phyloP scores from a whole-genome alignment of 208 protist species.

The Acanthamoeba culbertsoni region DNA sequence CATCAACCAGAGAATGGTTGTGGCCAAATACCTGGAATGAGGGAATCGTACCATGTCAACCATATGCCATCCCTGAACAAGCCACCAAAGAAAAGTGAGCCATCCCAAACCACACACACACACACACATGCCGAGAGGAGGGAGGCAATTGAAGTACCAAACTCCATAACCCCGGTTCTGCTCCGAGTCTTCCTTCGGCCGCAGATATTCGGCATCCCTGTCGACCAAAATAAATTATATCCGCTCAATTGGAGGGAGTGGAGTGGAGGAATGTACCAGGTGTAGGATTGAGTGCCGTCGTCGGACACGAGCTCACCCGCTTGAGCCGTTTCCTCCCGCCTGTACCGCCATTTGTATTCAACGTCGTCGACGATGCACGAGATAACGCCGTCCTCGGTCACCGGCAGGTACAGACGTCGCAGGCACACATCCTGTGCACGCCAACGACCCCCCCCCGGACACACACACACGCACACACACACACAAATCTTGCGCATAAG shows the following conservation, averaged over 20 bases:
- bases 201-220: conserved; percentile 15
- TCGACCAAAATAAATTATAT: no score
- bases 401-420: neutral
- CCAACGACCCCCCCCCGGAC: neutral
- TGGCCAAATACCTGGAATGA: neutral
- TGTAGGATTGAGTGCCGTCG: neutral
- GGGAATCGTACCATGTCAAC: neutral
- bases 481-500: no score
- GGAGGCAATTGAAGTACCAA: no score
- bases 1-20: neutral
- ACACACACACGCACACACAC: no score
- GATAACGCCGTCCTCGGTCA: neutral
- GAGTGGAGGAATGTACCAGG: no score
- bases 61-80: neutral
- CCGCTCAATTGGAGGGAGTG: no score
- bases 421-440: neutral
- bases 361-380: conserved; percentile 11
- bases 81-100: no score
- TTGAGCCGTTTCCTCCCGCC: neutral
- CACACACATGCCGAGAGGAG: no score
- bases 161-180: neutral
- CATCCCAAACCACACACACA: no score
- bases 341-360: conserved; percentile 10
- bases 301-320: neutral
- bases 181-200: neutral